Base-by-base conservation (phyloP, 306 rosid genomes). In the Coriaria nepalensis region DNA sequence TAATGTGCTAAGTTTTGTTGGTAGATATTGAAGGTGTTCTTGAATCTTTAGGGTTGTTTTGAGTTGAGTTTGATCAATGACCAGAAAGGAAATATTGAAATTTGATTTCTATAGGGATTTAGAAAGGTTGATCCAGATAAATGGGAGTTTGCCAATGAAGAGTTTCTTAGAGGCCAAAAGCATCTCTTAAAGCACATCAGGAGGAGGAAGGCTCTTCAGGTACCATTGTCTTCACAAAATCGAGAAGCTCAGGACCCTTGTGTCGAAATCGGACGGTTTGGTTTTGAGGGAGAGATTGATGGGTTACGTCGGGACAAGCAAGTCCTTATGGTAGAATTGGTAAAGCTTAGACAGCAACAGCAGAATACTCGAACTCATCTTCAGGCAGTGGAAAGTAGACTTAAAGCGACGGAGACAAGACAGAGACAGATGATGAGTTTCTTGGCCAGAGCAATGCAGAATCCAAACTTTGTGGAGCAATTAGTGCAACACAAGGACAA, bases 111-210 rank as follows among this genome's bases (percentile, higher is more conserved):
- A 66, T 70, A 87, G 94, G 96, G 94, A 34, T 87, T 87, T 61
- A 82, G 69, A 56, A 87, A 87, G 70, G 80, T 87, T 52, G 92
- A 82, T 66, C 79, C 87, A 59, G 94, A 79, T 49, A 79, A 43
- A 34, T 86, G 94, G 94, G 96, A 86, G 65, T 86, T 86, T 66
- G 94, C 94, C 37, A 80, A 81, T 61, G 85, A 84, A 54, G 78
- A 67, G 47, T 90, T 90, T 69, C 80, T 90, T 4, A 81, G 74
- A 77, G 97, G 97, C 33, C 66, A 79, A 59, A 84, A 51, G 56
- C 68, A 66, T 43, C 87, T 81, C n/a, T 38, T 90, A 46, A 84
- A 74, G 79, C 66, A 68, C 37, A 84, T 84, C 6, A 79, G 80
- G 58, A 77, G 96, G 48, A 72, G 82, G 63, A 90, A 68, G 53